phyloP scores from a whole-genome alignment of 2,329 filamentous ascomycete genomes.

The Waltergamsia citrina region DNA sequence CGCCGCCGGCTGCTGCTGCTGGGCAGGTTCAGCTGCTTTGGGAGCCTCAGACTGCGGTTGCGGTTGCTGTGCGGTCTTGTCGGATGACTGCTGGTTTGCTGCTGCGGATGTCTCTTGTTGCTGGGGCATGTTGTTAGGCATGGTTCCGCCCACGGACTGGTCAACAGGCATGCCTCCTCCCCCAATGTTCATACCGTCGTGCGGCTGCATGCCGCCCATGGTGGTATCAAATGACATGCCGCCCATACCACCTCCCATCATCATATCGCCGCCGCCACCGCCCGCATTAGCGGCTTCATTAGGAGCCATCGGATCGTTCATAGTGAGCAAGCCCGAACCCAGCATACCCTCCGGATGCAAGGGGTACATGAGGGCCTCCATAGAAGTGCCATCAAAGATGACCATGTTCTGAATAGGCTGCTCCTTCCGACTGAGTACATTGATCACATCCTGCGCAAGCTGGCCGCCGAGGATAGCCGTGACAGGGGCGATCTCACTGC shows the following conservation, averaged over 20 bases:
- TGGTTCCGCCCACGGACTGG: too few relatives aligned
- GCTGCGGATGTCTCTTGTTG: too few relatives aligned
- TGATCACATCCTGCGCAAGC: conserved; percentile 94
- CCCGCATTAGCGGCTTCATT: conserved; percentile 10
- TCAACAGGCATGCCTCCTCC: too few relatives aligned
- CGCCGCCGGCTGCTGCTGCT: too few relatives aligned
- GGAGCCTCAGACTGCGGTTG: too few relatives aligned
- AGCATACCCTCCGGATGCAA: conserved; percentile 61
- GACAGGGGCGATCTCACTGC: conserved; percentile 75
- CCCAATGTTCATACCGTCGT: too few relatives aligned
- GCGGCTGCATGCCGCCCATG: not conserved
- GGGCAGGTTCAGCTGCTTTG: too few relatives aligned
- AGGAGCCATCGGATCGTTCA: conserved; percentile 8
- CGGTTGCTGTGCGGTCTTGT: too few relatives aligned
- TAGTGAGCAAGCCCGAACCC: conserved; percentile 33
- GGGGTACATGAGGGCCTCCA: conserved; percentile 70
- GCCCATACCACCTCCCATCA: conserved; percentile 11
- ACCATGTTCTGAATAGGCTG: conserved; percentile 95
- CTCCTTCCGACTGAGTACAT: conserved; percentile 81
- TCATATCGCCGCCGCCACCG: not conserved
- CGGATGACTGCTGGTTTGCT: too few relatives aligned
- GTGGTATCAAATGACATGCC: conserved; percentile 11
- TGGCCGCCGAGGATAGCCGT: conserved; percentile 83
- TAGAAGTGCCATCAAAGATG: conserved; percentile 78
- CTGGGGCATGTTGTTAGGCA: too few relatives aligned